phyloP scores from a whole-genome alignment of 805 yeast species.

The Saturnispora silvae region DNA sequence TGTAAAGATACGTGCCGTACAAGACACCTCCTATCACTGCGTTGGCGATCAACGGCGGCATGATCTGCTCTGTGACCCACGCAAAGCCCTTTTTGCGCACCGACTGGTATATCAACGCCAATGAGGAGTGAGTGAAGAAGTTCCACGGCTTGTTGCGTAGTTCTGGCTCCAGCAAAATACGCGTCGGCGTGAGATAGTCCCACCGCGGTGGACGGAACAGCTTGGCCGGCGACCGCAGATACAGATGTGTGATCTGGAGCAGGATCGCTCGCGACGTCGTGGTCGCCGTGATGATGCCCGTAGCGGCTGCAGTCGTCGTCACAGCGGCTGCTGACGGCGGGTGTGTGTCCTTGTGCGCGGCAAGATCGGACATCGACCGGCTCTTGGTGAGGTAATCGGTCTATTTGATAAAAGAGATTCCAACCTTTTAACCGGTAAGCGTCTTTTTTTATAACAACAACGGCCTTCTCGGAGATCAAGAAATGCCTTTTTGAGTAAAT shows the following conservation, averaged over 20 bases:
- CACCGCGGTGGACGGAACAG: slow-evolving; percentile 84
- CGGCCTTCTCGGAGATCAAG: too few species aligned
- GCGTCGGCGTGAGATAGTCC: slow-evolving; percentile 66
- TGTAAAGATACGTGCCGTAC: slow-evolving; percentile 68
- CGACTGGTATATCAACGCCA: slow-evolving; percentile 66
- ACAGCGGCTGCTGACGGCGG: neutral
- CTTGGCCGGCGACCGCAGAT: slow-evolving; percentile 74
- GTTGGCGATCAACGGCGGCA: slow-evolving; percentile 84
- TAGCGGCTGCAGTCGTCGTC: neutral
- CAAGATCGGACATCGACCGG: too few species aligned
- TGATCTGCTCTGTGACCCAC: slow-evolving; percentile 79
- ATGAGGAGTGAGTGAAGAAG: slow-evolving; percentile 61
- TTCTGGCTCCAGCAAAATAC: slow-evolving; percentile 40
- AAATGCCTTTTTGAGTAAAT: too few species aligned
- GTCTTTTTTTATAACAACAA: too few species aligned
- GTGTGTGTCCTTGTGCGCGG: too few species aligned
- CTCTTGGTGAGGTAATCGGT: too few species aligned
- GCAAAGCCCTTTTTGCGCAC: slow-evolving; percentile 53
- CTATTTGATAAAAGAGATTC: too few species aligned
- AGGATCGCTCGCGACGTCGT: slow-evolving; percentile 46
- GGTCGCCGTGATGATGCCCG: slow-evolving; percentile 5
- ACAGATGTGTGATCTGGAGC: slow-evolving; percentile 68
- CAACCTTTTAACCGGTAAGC: too few species aligned
- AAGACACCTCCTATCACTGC: slow-evolving; percentile 81
- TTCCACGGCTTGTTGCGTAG: slow-evolving; percentile 39